Base-by-base conservation (phyloP, 2,329 filamentous ascomycete genomes). In the Alternaria sp. region DNA sequence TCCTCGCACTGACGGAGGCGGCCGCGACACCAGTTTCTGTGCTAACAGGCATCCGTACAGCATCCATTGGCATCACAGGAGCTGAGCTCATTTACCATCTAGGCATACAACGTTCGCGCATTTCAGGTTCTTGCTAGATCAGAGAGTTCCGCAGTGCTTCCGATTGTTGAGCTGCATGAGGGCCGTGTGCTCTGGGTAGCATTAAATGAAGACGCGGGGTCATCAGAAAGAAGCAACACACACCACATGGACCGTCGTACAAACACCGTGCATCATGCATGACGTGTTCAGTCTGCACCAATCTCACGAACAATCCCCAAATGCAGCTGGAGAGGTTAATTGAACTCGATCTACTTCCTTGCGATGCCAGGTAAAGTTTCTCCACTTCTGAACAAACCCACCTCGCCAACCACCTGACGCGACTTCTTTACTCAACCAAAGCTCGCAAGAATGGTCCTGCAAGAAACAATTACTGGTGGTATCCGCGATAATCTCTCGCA, bases 281-380 rank as follows among this genome's bases (percentile, higher is more conserved):
- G 5, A 38, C 16, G 34, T 16, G 16, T 14, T 4, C 34, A 38
- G 34, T 16, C 16, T 38, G 34, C 34, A n/a, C 5, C 16, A n/a
- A 7, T 8, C 16, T 7, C 7, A n/a, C 7, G 16, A 7, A n/a
- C n/a, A 4, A 7, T 8, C 7, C 16, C 3, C 5, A 6, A 18
- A n/a, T n/a, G 3, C 2, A 18, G 7, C n/a, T n/a, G 34, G 1
- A n/a, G 6, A n/a, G 16, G 6, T 38, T 4, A n/a, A 1, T 6
- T 36, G 32, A 36, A 16, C 32, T 14, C 14, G 12, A 6, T 16
- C 32, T 16, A 14, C 12, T 36, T 6, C 6, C 12, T 6, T 16
- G 6, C 6, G 12, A 14, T 14, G 3, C 32, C 6, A 36, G 14
- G 5, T 6, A 36, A 14, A 16, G 14, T 36, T 5, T 5, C 12